Evolutionary conservation across 495 filamentous ascomycete species (phyloP).

Genomic region (Xylaria telfairii): DNA sequence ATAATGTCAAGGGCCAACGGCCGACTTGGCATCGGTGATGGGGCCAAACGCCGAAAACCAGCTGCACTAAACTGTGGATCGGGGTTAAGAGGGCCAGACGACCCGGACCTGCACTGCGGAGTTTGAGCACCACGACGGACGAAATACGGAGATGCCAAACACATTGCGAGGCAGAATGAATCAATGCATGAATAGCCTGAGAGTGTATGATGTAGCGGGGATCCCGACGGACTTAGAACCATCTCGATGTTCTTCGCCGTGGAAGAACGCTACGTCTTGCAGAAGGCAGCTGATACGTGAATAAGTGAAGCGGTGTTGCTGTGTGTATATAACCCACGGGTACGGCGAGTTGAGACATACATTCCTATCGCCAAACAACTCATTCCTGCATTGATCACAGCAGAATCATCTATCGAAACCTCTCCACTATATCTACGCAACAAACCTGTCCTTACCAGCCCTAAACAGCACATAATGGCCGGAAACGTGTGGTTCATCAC

Average conservation of each 20-base stretch:
- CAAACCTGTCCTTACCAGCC: not conserved
- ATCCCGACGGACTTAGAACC: not conserved
- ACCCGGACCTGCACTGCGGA: not conserved
- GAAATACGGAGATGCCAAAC: not conserved
- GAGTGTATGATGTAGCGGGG: not conserved
- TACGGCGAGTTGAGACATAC: not conserved
- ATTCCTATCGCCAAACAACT: not conserved
- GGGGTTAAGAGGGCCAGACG: not conserved
- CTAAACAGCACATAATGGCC: conserved; percentile 5
- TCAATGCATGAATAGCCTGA: not conserved
- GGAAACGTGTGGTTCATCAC: conserved; percentile 52
- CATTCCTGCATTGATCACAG: not conserved
- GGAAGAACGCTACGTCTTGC: too few species aligned
- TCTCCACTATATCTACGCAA: not conserved
- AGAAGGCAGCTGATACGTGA: too few species aligned
- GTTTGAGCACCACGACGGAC: not conserved
- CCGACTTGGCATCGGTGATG: conserved; percentile 14
- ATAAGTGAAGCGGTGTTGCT: not conserved
- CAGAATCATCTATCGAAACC: not conserved
- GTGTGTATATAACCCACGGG: not conserved
- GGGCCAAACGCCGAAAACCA: conserved; percentile 4
- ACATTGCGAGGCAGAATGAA: not conserved
- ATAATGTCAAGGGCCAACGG: not conserved
- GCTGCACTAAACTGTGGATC: not conserved
- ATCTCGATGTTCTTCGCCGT: not conserved